Percentiles rank a stretch among this genome's conserved stretches.
These are phyloP conservation scores for Leccinum olivaceopallidum DNA, from an alignment of 768 basidiomycete species.

Conservation along the genomic window DNA sequence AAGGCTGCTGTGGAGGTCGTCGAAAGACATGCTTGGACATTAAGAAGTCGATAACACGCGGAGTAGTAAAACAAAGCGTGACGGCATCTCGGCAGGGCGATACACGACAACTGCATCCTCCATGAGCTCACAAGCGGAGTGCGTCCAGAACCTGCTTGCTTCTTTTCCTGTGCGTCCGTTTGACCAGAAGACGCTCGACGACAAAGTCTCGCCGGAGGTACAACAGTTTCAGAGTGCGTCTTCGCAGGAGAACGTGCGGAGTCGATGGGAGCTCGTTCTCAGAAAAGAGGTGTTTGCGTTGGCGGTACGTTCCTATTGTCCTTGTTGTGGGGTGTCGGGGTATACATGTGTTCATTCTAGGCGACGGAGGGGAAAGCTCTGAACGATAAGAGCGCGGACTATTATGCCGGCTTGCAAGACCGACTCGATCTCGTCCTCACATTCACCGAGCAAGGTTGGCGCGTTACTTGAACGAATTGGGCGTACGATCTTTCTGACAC, in stretches of 20 bases:
- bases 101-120: conserved; percentile 1
- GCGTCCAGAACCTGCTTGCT: conserved; percentile 50
- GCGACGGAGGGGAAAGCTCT: conserved; percentile 67
- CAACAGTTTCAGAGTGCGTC: conserved; percentile 41
- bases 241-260: conserved; percentile 61
- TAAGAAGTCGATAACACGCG: conserved; percentile 17
- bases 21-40: conserved; percentile 25
- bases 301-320: conserved; percentile 51
- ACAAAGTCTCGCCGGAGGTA: conserved; percentile 49
- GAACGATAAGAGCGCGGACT: conserved; percentile 48
- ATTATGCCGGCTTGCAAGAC: conserved; percentile 61
- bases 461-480: conserved; percentile 1
- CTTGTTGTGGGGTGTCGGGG: neutral
- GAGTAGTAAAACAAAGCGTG: conserved; percentile 14
- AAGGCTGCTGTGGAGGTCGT: conserved; percentile 21
- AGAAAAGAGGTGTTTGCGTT: conserved; percentile 70
- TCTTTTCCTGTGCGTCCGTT: conserved; percentile 54
- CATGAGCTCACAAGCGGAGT: conserved; percentile 55
- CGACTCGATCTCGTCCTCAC: conserved; percentile 72
- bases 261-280: conserved; percentile 74
- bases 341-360: conserved; percentile 36
- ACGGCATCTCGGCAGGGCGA: conserved; percentile 27
- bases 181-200: conserved; percentile 46
- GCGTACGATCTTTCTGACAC: conserved; percentile 2
- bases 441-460: conserved; percentile 75